These are phyloP conservation scores for Chloroidium sp. DNA, from an alignment of 163 green algal genomes.

Conservation along the genomic window DNA sequence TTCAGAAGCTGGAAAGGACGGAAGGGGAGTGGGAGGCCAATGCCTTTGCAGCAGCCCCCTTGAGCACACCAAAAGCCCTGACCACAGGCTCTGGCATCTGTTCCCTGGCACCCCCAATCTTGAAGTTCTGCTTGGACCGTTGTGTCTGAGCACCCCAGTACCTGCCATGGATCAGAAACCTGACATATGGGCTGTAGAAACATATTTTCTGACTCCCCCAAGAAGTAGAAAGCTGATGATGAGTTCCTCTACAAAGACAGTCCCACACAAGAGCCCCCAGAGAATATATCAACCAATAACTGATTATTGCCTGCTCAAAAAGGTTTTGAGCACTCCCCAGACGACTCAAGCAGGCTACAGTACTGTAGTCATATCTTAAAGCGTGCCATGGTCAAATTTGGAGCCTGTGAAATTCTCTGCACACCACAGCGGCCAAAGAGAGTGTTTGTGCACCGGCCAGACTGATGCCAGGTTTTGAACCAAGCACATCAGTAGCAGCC, in stretches of 20 bases:
- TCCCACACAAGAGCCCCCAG: neutral
- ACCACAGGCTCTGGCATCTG: conserved; percentile 87
- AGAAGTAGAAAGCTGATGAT: too few species aligned
- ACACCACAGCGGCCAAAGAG: too few species aligned
- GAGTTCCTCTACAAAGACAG: neutral
- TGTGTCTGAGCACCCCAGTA: conserved; percentile 99
- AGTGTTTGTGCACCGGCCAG: too few species aligned
- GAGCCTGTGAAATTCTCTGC: too few species aligned
- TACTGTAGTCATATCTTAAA: too few species aligned
- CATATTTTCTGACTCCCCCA: too few species aligned
- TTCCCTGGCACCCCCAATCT: conserved; percentile 73
- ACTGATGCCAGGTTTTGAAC: too few species aligned
- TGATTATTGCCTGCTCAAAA: too few species aligned
- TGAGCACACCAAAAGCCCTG: conserved; percentile 76
- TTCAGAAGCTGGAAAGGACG: neutral
- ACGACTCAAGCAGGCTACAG: too few species aligned
- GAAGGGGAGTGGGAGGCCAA: neutral
- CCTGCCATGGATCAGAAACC: conserved; percentile 24
- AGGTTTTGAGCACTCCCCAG: too few species aligned
- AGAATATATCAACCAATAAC: conserved; percentile 21
- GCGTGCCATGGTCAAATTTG: too few species aligned
- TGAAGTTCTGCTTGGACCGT: conserved; percentile 73
- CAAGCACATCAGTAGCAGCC: too few species aligned
- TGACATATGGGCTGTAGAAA: neutral
- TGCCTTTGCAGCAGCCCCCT: conserved; percentile 70